Conservation (phyloP, 2,329 filamentous ascomycete species). For the Apiospora koreana region DNA sequence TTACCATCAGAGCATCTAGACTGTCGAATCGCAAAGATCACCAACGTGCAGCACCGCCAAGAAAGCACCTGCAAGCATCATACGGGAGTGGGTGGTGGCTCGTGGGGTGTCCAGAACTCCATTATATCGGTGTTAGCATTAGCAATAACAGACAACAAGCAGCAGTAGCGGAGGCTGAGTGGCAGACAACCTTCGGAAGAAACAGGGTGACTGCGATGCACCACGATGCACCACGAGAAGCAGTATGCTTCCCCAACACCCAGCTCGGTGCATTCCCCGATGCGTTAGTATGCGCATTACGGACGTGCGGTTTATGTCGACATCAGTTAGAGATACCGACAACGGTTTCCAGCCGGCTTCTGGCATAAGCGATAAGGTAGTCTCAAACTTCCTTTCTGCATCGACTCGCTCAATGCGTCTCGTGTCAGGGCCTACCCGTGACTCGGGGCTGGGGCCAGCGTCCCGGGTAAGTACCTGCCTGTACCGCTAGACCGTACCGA, state of each 20-base stretch:
- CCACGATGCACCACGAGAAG: slow-evolving; percentile 7
- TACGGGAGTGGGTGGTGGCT: slow-evolving; percentile 1
- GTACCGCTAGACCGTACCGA: neutral
- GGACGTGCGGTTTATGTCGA: too few relatives aligned
- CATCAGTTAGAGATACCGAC: neutral
- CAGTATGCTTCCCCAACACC: neutral
- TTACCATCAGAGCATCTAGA: neutral
- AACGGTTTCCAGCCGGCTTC: too few relatives aligned
- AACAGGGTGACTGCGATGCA: slow-evolving; percentile 2
- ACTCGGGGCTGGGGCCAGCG: neutral
- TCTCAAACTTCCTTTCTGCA: too few relatives aligned
- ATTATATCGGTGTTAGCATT: neutral
- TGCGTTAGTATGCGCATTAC: neutral
- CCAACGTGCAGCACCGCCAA: slow-evolving; percentile 3
- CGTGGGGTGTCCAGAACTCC: neutral
- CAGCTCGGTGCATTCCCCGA: neutral
- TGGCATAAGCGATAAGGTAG: too few relatives aligned
- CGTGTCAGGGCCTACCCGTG: neutral
- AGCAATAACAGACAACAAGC: neutral
- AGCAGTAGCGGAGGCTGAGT: neutral
- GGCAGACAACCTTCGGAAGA: slow-evolving; percentile 1
- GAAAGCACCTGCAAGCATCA: slow-evolving; percentile 1
- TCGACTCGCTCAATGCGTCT: slow-evolving; percentile 3
- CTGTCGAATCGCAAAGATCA: neutral
- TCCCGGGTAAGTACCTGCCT: neutral